Conservation (phyloP, 345 rosid genomes). For the Acer yangbiense region DNA sequence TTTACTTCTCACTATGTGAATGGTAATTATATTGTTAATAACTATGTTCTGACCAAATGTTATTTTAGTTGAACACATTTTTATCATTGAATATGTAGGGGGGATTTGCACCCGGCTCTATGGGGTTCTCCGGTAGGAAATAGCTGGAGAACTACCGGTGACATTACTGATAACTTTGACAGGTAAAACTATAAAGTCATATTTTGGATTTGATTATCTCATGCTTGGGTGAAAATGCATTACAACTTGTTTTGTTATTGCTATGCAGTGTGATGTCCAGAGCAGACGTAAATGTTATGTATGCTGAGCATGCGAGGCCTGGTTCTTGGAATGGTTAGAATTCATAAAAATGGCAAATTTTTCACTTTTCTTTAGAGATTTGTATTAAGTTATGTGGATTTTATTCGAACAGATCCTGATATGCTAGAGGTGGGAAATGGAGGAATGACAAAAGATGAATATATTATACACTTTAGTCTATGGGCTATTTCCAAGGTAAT, state of each 20-base stretch:
- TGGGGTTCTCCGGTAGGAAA: conserved; percentile 82
- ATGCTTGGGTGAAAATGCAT: background rate
- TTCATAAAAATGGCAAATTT: background rate
- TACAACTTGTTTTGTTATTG: background rate
- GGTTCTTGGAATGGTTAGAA: conserved; percentile 89
- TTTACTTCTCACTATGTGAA: conserved; percentile 86
- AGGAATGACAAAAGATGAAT: conserved; percentile 87
- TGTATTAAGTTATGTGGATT: background rate
- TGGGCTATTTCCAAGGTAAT: conserved; percentile 88
- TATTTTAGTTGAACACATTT: background rate
- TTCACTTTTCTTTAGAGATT: background rate
- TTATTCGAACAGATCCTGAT: conserved; percentile 69
- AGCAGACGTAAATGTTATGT: conserved; percentile 71
- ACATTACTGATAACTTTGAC: conserved; percentile 67
- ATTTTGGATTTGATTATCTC: background rate
- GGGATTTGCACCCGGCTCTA: conserved; percentile 81
- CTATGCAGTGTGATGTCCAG: conserved; percentile 61
- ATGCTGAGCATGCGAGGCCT: conserved; percentile 82
- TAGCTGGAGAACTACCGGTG: conserved; percentile 91
- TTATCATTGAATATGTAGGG: conserved; percentile 40
- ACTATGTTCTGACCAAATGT: background rate
- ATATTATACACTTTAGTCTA: conserved; percentile 79
- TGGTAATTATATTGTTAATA: conserved; percentile 39
- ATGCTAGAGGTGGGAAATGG: conserved; percentile 99
- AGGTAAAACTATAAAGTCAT: conserved; percentile 36